phyloP scores from a whole-genome alignment of 2,329 filamentous ascomycete genomes.

The Curvularia hawaiiensis region DNA sequence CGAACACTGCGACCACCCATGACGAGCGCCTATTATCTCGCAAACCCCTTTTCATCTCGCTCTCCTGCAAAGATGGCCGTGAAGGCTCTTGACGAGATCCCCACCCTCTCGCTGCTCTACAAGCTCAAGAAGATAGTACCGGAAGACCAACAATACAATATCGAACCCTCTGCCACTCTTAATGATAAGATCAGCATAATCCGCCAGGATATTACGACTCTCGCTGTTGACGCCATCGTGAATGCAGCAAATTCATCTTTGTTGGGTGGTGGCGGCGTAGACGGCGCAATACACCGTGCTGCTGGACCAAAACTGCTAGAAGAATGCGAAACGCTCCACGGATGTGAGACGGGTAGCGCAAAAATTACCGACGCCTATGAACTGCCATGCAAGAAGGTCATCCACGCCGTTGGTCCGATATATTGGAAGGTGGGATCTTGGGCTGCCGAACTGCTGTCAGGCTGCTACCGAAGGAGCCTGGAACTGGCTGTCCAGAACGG shows the following conservation, averaged over 20 bases:
- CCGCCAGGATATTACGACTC: slow-evolving; percentile 79
- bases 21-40: slow-evolving; percentile 34
- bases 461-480: slow-evolving; percentile 74
- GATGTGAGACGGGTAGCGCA: slow-evolving; percentile 78
- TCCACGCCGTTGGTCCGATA: slow-evolving; percentile 89
- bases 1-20: slow-evolving; percentile 13
- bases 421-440: slow-evolving; percentile 58
- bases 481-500: slow-evolving; percentile 71
- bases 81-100: slow-evolving; percentile 60
- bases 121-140: slow-evolving; percentile 57
- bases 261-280: slow-evolving; percentile 85
- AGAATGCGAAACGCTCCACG: slow-evolving; percentile 74
- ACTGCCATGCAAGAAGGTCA: slow-evolving; percentile 77
- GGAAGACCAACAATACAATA: slow-evolving; percentile 13
- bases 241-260: slow-evolving; percentile 86
- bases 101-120: slow-evolving; percentile 70
- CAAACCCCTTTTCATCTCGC: slow-evolving; percentile 19
- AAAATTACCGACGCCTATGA: slow-evolving; percentile 82
- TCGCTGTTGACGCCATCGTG: slow-evolving; percentile 82
- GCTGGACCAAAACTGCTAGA: slow-evolving; percentile 71
- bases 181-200: slow-evolving; percentile 75
- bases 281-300: slow-evolving; percentile 76
- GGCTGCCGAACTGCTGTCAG: slow-evolving; percentile 54
- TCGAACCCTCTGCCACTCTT: slow-evolving; percentile 31
- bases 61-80: slow-evolving; percentile 7